These are phyloP conservation scores for Amauroascus verrucosus DNA, from an alignment of 2,329 filamentous ascomycete genomes.

Conservation along the genomic window DNA sequence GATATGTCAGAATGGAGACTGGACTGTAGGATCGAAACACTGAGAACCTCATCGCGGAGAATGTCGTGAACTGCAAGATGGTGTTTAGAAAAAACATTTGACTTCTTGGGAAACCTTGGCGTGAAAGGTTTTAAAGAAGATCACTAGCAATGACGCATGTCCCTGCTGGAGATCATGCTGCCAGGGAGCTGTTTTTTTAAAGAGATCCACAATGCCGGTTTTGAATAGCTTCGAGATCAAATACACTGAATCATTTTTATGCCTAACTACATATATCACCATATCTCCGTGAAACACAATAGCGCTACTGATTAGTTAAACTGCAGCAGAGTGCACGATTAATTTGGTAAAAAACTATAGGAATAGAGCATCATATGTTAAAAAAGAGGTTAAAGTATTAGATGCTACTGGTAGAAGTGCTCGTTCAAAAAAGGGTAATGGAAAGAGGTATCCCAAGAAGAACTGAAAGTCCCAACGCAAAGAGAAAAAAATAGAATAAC, in stretches of 20 bases:
- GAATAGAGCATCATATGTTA: too few relatives aligned
- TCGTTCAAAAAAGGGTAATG: not conserved
- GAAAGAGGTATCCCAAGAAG: not conserved
- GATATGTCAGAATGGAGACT: not conserved
- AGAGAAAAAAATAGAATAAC: not conserved
- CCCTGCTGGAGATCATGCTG: not conserved
- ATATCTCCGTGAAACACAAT: too few relatives aligned
- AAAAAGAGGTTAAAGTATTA: too few relatives aligned
- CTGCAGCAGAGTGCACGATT: too few relatives aligned
- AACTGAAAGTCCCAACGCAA: not conserved
- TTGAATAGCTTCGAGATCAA: too few relatives aligned
- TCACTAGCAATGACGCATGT: not conserved
- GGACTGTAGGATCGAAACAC: not conserved
- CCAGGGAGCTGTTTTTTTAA: not conserved
- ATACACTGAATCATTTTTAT: too few relatives aligned
- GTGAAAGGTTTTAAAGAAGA: not conserved
- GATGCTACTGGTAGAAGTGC: too few relatives aligned
- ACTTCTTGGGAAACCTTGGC: not conserved
- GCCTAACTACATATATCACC: too few relatives aligned
- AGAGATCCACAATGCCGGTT: too few relatives aligned
- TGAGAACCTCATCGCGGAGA: conserved; percentile 4
- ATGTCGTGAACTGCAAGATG: not conserved
- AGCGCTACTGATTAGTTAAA: too few relatives aligned
- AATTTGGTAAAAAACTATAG: too few relatives aligned
- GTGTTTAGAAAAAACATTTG: not conserved